Evolutionary conservation across 116 monocot species (phyloP), one percentile per base, ranked within the genome.

Genomic region (Zostera marina): DNA sequence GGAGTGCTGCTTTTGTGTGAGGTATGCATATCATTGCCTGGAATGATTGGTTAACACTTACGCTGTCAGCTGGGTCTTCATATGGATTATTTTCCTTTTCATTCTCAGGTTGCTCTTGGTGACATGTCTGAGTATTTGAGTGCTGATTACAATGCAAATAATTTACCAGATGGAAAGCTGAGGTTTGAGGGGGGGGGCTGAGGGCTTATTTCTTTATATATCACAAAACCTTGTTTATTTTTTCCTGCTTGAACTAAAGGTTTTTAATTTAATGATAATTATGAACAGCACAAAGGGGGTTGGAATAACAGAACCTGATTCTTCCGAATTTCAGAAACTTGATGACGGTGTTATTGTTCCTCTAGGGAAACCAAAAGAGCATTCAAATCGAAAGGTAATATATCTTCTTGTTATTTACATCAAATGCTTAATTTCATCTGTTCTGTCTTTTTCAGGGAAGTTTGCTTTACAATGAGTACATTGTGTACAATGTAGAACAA

Each of bases 401-500:
- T n/a, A 4, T 17, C 42, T 13, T 15, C 11, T 43, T 5, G 26
- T 25, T 11, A 12, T 26, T 12, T 20, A 54, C 11, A 26, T 14
- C 20, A 25, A 59, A 22, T 44, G 10, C 59, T 59, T 8, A 42
- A 59, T 39, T 56, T 38, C 41, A 59, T 19, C 32, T 32, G 32
- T 41, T 47, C 22, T 26, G 41, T 43, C 11, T 22, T 64, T 77
- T 74, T 26, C 88, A 94, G 88, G 77, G 85, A 64, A 45, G 67
- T 63, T 76, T 94, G 75, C 63, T 77, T 24, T 94, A 94, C 73
- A 94, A 94, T 26, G 94, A 94, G 62, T 94, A 82, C 69, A 85
- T 94, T n/a, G 89, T 94, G 8, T 94, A 94, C 71, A 79, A 88
- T 52, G 77, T 89, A 5, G 79, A 96, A 8, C 96, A 89, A 74